Conservation (phyloP, 371 early-diverging fungal species). For the Mortierella sp. region DNA sequence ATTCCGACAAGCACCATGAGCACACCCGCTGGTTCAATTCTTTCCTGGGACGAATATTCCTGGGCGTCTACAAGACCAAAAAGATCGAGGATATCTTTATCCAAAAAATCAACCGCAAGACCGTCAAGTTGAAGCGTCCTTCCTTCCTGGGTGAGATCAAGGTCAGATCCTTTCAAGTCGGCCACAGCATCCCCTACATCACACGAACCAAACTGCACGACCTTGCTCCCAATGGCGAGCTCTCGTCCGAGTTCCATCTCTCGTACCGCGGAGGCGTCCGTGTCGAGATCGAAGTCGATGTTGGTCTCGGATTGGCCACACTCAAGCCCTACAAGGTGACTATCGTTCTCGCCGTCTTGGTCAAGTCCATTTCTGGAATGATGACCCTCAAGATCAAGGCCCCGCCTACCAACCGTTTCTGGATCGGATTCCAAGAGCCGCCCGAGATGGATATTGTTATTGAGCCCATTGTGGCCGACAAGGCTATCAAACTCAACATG, state of each 20-base stretch:
- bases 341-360: constrained; percentile 82
- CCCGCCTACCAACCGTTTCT: constrained; percentile 90
- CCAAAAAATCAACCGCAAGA: constrained; percentile 76
- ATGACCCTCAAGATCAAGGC: constrained; percentile 85
- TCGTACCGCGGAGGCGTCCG: constrained; percentile 85
- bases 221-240: constrained; percentile 79
- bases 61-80: constrained; percentile 79
- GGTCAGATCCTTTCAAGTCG: constrained; percentile 84
- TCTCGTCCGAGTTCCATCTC: constrained; percentile 81
- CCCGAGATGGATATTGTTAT: constrained; percentile 87
- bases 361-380: constrained; percentile 81
- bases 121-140: constrained; percentile 78
- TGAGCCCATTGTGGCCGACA: constrained; percentile 91
- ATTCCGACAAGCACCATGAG: constrained; percentile 74
- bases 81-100: constrained; percentile 71
- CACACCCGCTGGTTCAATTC: constrained; percentile 93
- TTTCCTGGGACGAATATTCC: constrained; percentile 85
- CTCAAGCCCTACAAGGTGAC: constrained; percentile 82
- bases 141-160: constrained; percentile 87
- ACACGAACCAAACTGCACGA: constrained; percentile 82
- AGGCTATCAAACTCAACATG: constrained; percentile 82
- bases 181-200: constrained; percentile 85
- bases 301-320: constrained; percentile 63
- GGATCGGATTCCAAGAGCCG: constrained; percentile 90
- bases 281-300: constrained; percentile 81